These are phyloP conservation scores for Aphanomyces cochlioides DNA, from an alignment of 352 stramenopile species.

Conservation along the genomic window DNA sequence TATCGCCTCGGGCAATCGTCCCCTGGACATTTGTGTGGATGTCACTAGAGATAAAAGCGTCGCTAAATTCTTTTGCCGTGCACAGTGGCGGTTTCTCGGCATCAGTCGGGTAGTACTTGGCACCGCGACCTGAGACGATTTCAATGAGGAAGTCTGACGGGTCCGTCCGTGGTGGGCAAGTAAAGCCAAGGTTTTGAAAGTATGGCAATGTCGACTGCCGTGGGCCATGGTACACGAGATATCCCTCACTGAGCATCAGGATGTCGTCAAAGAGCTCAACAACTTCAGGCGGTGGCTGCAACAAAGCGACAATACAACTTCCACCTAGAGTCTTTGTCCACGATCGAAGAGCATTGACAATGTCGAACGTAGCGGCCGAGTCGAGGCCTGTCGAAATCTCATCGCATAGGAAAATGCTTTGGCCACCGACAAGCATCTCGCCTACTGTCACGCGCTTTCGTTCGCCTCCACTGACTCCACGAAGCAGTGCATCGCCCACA, in stretches of 20 bases:
- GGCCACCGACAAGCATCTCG: constrained; percentile 84
- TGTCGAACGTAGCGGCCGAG: constrained; percentile 89
- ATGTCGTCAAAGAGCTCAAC: constrained; percentile 53
- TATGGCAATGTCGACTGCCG: constrained; percentile 54
- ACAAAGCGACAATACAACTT: constrained; percentile 43
- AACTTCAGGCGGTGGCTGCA: constrained; percentile 57
- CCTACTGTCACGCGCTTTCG: constrained; percentile 86
- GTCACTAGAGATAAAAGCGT: constrained; percentile 48
- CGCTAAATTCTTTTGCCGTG: constrained; percentile 47
- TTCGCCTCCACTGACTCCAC: constrained; percentile 91
- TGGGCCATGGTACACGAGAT: constrained; percentile 34
- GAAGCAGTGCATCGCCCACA: constrained; percentile 83
- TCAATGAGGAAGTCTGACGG: constrained; percentile 69
- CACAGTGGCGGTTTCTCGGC: neutral
- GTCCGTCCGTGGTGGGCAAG: constrained; percentile 49
- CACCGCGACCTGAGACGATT: constrained; percentile 50
- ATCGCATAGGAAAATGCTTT: constrained; percentile 83
- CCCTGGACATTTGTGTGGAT: constrained; percentile 57
- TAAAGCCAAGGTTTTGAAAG: constrained; percentile 49
- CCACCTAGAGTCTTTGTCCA: constrained; percentile 43
- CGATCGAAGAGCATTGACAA: constrained; percentile 63
- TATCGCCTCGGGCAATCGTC: constrained; percentile 38
- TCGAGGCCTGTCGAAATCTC: constrained; percentile 93
- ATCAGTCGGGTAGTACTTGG: constrained; percentile 34
- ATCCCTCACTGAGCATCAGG: constrained; percentile 46